Percentiles rank a stretch among this genome's conserved stretches.
phyloP scores from a whole-genome alignment of 1,284 basidiomycete species.

The Waitea zeae region DNA sequence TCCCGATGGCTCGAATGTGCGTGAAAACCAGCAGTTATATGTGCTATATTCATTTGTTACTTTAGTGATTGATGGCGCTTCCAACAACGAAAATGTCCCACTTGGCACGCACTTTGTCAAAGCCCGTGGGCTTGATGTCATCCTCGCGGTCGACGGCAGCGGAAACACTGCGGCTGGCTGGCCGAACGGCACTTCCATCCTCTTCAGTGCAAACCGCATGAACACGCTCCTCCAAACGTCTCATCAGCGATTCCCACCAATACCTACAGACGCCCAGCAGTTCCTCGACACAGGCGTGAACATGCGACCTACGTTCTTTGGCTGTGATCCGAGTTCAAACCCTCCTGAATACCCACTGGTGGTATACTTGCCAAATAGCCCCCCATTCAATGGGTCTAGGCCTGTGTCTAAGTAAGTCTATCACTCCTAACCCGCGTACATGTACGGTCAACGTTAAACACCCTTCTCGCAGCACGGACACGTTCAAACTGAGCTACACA shows the following conservation, averaged over 20 bases:
- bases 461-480: slow-evolving; percentile 19
- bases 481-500: slow-evolving; percentile 34
- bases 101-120: slow-evolving; percentile 46
- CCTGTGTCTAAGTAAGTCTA: slow-evolving; percentile 39
- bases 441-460: slow-evolving; percentile 2
- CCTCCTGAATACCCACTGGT: slow-evolving; percentile 38
- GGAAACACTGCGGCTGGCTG: slow-evolving; percentile 36
- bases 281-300: slow-evolving; percentile 51
- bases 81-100: slow-evolving; percentile 48
- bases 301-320: slow-evolving; percentile 60
- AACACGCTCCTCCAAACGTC: slow-evolving; percentile 26
- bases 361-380: slow-evolving; percentile 47
- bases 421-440: background rate
- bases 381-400: slow-evolving; percentile 34
- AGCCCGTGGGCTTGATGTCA: slow-evolving; percentile 41
- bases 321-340: slow-evolving; percentile 36
- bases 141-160: slow-evolving; percentile 51
- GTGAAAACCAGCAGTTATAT: too few species aligned
- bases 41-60: slow-evolving; percentile 12
- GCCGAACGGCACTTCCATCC: slow-evolving; percentile 42
- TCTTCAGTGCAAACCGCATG: slow-evolving; percentile 23
- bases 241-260: slow-evolving; percentile 44
- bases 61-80: slow-evolving; percentile 44
- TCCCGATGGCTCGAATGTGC: slow-evolving; percentile 24
- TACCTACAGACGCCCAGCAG: slow-evolving; percentile 30